Evolutionary conservation across 78 protist genomes (phyloP), one percentile per base, ranked within the genome.

Genomic region (Trichosphaerium sp.): DNA sequence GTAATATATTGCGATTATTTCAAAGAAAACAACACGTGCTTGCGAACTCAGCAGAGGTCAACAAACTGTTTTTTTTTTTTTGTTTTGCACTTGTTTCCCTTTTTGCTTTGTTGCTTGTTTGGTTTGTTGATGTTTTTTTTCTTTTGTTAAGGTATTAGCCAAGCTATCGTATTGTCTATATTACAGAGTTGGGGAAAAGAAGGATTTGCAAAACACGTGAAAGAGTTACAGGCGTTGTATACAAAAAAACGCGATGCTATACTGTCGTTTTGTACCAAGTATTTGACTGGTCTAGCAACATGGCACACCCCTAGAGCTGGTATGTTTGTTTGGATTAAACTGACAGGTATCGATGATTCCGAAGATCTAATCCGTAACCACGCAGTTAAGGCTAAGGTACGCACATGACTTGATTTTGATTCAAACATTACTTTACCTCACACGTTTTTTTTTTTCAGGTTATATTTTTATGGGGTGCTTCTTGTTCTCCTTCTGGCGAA

Each of bases 291-390:
- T 3, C 78, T 71, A 1, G 86, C 83, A 39, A 72, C 64, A 43
- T 80, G 70, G 74, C 40, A 61, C 6, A 12, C 15, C 6, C 88
- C 92, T 0, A 14, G 67, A 26, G 88, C 88, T 4, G 93, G 93
- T 14, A 88, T 88, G 93, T 88, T 88, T 21, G 37, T 88, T 44
- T 88, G 93, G 93, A 37, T 82, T 51, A 58, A 59, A 4, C 21
- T 88, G 14, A 6, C 11, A 0, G 82, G 78, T 41, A 44, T 79
- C 15, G 26, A 21, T 25, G 93, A 88, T 68, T 52, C 84, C 5
- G 31, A 41, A 15, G 48, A 39, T 23, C 49, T 88, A 37, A 88
- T 88, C 59, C 38, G 32, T 29, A 28, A 48, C 38, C 67, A 83
- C 38, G 89, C 93, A 4, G 34, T 54, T 26, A 81, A 75, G 12